These are phyloP conservation scores for Glomus cerebriforme DNA, from an alignment of 192 early-diverging fungal genomes.

Conservation along the genomic window DNA sequence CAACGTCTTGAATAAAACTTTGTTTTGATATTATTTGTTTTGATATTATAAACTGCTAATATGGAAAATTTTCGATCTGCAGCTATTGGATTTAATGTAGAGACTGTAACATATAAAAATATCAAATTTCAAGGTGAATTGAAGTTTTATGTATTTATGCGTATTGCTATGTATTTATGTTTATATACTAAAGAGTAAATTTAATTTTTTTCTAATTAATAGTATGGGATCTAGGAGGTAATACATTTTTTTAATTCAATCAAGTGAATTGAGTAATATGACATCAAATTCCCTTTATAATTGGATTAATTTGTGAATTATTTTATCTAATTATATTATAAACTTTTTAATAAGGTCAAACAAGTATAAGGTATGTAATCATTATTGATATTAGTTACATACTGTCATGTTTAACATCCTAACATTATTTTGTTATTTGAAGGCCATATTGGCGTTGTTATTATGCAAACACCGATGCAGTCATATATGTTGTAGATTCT, in stretches of 20 bases:
- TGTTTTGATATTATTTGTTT: not conserved
- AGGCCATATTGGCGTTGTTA: slow-evolving; percentile 98
- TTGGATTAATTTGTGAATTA: not conserved
- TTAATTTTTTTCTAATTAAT: not conserved
- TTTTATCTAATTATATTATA: not conserved
- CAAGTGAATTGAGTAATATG: not conserved
- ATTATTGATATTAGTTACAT: not conserved
- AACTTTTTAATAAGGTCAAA: slow-evolving; percentile 26
- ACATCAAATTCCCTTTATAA: not conserved
- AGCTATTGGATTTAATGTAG: slow-evolving; percentile 85
- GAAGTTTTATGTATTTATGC: not conserved
- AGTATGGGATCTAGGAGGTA: slow-evolving; percentile 35
- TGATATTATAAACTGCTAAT: not conserved
- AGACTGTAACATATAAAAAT: slow-evolving; percentile 95
- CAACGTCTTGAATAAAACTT: not conserved
- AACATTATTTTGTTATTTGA: slow-evolving; percentile 7
- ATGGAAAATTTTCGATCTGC: not conserved
- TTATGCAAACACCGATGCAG: slow-evolving; percentile 98
- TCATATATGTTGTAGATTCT: slow-evolving; percentile 97
- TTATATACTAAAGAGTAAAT: not conserved
- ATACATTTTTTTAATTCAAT: slow-evolving; percentile 19
- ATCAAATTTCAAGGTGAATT: slow-evolving; percentile 94
- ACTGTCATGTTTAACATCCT: not conserved
- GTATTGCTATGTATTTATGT: not conserved
- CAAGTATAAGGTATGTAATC: slow-evolving; percentile 50